A percentile compares a stretch with the other conserved stretches of the same genome.
Conservation (phyloP, 768 basidiomycete species). For the Pleurotus pulmonarius region DNA sequence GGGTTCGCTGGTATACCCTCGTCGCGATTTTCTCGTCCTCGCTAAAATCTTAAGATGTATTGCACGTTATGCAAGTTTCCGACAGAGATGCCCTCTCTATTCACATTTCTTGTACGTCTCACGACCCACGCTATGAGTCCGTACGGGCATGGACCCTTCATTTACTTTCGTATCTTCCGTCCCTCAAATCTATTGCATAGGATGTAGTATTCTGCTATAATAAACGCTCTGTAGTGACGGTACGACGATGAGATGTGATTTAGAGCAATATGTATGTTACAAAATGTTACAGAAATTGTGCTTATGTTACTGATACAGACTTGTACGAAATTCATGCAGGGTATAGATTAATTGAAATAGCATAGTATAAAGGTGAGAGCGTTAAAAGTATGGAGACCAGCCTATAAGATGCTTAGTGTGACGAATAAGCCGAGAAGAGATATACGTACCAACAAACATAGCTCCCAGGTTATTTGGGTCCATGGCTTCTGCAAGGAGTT, state of each 20-base stretch:
- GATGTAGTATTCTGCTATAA: slow-evolving; percentile 5
- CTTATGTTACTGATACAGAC: neutral
- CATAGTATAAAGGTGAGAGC: neutral
- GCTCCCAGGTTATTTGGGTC: slow-evolving; percentile 69
- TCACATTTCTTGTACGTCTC: neutral
- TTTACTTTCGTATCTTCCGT: neutral
- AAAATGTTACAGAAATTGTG: too few species aligned
- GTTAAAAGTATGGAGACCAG: slow-evolving; percentile 25
- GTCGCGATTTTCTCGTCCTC: neutral
- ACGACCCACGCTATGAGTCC: neutral
- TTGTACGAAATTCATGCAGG: neutral
- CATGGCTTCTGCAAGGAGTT: slow-evolving; percentile 85
- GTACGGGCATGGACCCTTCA: slow-evolving; percentile 3
- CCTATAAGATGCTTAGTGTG: slow-evolving; percentile 16
- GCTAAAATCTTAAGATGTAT: neutral
- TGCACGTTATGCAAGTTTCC: slow-evolving; percentile 1
- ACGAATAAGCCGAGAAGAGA: neutral
- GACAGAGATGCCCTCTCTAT: neutral
- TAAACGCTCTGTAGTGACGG: slow-evolving; percentile 2
- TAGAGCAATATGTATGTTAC: neutral
- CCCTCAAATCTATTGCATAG: neutral
- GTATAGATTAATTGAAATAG: too few species aligned
- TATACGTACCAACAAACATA: slow-evolving; percentile 70
- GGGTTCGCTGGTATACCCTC: slow-evolving; percentile 4
- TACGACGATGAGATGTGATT: neutral